Evolutionary conservation across 371 early-diverging fungal species (phyloP), one percentile per base, ranked within the genome.

Genomic region (Lichtheimia corymbifera): DNA sequence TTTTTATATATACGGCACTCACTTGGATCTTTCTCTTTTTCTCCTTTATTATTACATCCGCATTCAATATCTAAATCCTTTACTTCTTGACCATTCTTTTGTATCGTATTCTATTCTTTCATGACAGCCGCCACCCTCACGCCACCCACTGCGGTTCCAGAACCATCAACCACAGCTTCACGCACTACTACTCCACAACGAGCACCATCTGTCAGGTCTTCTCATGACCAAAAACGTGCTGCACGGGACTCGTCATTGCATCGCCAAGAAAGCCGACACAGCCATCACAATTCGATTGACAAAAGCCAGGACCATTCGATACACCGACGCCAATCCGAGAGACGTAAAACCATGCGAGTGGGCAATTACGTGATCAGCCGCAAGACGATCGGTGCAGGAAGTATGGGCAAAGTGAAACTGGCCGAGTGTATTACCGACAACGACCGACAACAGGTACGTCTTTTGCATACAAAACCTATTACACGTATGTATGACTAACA

Each of bases 351-450:
- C 3, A 58, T 75, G 50, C 65, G 75, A 35, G 67, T 79, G 57
- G 69, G 71, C 41, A 75, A 79, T 55, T 79, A 79, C 68, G 70
- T 79, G 44, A 75, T 79, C 49, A 73, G 72, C 52, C 59, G 73
- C 53, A 97, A 96, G 70, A 93, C 95, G 4, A 84, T 99, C 53
- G 99, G 99, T 17, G 93, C 93, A 41, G 99, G 99, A 14, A 94
- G 94, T 53, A 98, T 97, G 92, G 96, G 97, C 59, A 95, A 96
- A 74, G 99, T 99, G 50, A 97, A 98, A 67, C 77, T 98, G 24
- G 99, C 93, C 14, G 84, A 79, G 58, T 79, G 79, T 55, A 25
- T 76, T 45, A 73, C 73, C 4, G 79, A 79, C 54, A 58, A 27
- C 9, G 59, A 68, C 45, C 71, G 71, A 50, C 68, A 76, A 63